A percentile compares a stretch with the other conserved stretches of the same genome.
Conservation (phyloP, 192 early-diverging fungal genomes). For the Fimicolochytrium jonesii region DNA sequence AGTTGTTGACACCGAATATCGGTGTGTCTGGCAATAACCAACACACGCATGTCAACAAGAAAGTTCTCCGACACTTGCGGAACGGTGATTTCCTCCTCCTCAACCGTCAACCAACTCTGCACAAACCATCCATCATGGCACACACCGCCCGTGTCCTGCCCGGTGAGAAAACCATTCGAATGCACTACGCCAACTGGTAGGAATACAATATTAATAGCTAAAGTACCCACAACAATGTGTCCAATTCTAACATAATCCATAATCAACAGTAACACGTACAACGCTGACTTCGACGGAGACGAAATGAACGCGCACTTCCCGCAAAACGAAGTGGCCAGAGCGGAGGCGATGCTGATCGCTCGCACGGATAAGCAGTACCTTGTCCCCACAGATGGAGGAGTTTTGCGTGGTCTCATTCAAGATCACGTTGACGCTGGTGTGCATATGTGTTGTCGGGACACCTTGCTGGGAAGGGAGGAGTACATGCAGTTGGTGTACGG, state of each 20-base stretch:
- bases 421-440: constrained; percentile 98
- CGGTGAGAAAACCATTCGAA: constrained; percentile 96
- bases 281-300: constrained; percentile 99
- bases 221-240: no score
- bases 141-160: constrained; percentile 93
- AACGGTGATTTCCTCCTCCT: constrained; percentile 96
- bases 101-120: constrained; percentile 98
- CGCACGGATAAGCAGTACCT: constrained; percentile 94
- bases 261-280: constrained; percentile 41
- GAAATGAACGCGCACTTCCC: constrained; percentile 99
- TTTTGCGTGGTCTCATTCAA: constrained; percentile 96
- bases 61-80: constrained; percentile 91
- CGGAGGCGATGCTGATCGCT: constrained; percentile 94
- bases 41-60: constrained; percentile 82
- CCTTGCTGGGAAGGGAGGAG: constrained; percentile 79
- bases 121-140: constrained; percentile 99
- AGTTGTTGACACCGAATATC: constrained; percentile 55
- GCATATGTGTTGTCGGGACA: constrained; percentile 83
- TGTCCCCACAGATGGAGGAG: constrained; percentile 94
- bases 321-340: constrained; percentile 93
- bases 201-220: no score
- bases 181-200: constrained; percentile 95
- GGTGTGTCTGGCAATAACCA: constrained; percentile 12
- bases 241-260: background rate
- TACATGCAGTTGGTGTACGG: constrained; percentile 94